A percentile compares a stretch with the other conserved stretches of the same genome.
phyloP scores from a whole-genome alignment of 2,329 filamentous ascomycete species.

The Diplodia mutila region DNA sequence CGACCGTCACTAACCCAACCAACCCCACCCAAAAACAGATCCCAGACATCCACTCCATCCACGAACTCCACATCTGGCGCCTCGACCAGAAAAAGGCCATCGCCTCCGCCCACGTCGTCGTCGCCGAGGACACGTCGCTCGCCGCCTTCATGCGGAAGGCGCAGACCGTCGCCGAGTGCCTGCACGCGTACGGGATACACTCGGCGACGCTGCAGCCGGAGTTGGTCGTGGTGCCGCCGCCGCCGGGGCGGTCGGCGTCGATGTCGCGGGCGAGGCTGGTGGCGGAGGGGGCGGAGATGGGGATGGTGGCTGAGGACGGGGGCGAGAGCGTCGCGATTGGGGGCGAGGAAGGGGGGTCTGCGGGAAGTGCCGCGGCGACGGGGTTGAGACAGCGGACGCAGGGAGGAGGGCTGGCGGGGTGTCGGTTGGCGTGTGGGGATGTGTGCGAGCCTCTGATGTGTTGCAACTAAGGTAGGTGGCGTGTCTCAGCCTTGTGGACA shows the following conservation, averaged over 20 bases:
- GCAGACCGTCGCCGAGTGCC: constrained; percentile 66
- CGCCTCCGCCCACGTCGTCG: constrained; percentile 70
- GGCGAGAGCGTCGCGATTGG: constrained; percentile 7
- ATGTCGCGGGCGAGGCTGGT: no score
- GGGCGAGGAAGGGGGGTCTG: background rate
- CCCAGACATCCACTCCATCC: constrained; percentile 67
- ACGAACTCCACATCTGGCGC: constrained; percentile 75
- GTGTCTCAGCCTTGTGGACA: no score
- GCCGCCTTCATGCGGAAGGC: constrained; percentile 64
- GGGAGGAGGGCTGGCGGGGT: constrained; percentile 40
- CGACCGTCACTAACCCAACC: background rate
- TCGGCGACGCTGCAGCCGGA: constrained; percentile 73
- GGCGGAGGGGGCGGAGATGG: background rate
- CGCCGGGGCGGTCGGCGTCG: no score
- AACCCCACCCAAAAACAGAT: constrained; percentile 57
- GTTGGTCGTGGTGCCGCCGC: constrained; percentile 32
- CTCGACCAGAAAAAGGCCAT: constrained; percentile 71
- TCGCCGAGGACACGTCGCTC: constrained; percentile 56
- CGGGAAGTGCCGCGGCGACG: background rate
- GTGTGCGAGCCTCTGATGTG: constrained; percentile 58
- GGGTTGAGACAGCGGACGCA: constrained; percentile 32
- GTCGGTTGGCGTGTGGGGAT: constrained; percentile 58
- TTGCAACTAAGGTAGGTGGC: constrained; percentile 52
- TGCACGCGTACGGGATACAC: constrained; percentile 75
- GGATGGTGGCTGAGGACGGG: background rate